Conservation (phyloP, 108 stramenopile genomes). For the Cyclostephanos tholiformis region DNA sequence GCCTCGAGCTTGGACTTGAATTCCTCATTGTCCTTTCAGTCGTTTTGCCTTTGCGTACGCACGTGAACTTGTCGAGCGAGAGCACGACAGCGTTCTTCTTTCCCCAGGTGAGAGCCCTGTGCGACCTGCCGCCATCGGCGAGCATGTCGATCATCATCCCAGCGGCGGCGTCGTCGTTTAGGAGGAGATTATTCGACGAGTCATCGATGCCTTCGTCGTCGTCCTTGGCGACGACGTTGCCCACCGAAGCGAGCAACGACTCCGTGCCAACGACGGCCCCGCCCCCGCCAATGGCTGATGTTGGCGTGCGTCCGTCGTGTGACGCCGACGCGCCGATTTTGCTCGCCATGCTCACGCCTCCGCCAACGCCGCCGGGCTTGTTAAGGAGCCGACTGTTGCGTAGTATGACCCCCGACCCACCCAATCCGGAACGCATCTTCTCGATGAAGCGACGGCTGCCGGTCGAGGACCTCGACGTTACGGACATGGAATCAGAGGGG, state of each 20-base stretch:
- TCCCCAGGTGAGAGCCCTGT: slow-evolving; percentile 75
- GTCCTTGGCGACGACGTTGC: background rate
- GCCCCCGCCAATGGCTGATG: no score
- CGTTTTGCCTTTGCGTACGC: slow-evolving; percentile 81
- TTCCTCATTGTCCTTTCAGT: slow-evolving; percentile 77
- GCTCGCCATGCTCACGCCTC: background rate
- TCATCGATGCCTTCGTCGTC: background rate
- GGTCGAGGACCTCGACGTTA: slow-evolving; percentile 36
- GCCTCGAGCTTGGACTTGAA: slow-evolving; percentile 49
- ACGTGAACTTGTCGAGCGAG: slow-evolving; percentile 62
- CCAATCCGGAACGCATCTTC: slow-evolving; percentile 17
- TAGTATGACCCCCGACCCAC: background rate
- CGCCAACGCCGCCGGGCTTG: background rate
- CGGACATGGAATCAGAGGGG: slow-evolving; percentile 21
- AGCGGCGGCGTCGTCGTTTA: background rate
- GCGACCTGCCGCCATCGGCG: slow-evolving; percentile 10
- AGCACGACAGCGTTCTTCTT: slow-evolving; percentile 81
- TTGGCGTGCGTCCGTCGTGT: background rate
- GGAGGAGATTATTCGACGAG: background rate
- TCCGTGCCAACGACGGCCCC: background rate
- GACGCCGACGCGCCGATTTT: background rate
- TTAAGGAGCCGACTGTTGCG: background rate
- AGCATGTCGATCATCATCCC: slow-evolving; percentile 13
- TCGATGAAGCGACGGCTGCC: slow-evolving; percentile 4
- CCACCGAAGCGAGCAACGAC: background rate